A percentile compares a stretch with the other conserved stretches of the same genome.
Conservation (phyloP, 805 yeast species). For the Cyberlindnera amylophila region DNA sequence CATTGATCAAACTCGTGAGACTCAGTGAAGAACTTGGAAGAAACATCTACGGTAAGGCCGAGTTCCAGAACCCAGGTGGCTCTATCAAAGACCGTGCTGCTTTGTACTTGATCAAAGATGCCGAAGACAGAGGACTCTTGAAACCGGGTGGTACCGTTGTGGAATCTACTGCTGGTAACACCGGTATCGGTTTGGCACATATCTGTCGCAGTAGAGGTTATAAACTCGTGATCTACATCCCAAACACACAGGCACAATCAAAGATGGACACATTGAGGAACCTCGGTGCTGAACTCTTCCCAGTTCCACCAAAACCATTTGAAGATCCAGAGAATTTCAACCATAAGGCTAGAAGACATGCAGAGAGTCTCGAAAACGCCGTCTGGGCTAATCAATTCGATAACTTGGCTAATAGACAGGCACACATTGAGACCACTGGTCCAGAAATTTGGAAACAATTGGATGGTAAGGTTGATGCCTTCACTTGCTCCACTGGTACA, state of each 20-base stretch:
- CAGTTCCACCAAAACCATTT: slow-evolving; percentile 84
- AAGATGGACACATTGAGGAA: slow-evolving; percentile 71
- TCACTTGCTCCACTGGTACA: slow-evolving; percentile 89
- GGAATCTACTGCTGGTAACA: slow-evolving; percentile 94
- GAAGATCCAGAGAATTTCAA: slow-evolving; percentile 82
- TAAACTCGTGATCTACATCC: slow-evolving; percentile 84
- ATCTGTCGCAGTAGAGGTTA: slow-evolving; percentile 81
- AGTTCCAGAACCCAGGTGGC: slow-evolving; percentile 92
- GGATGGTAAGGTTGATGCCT: slow-evolving; percentile 73
- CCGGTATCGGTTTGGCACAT: slow-evolving; percentile 90
- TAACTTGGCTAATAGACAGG: slow-evolving; percentile 80
- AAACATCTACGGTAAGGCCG: slow-evolving; percentile 85
- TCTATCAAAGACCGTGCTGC: slow-evolving; percentile 92
- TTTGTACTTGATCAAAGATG: slow-evolving; percentile 68
- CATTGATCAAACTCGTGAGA: slow-evolving; percentile 59
- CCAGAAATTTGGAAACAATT: slow-evolving; percentile 90
- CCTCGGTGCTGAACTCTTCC: slow-evolving; percentile 82
- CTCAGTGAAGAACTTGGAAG: slow-evolving; percentile 59
- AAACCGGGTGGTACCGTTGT: slow-evolving; percentile 81
- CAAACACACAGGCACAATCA: slow-evolving; percentile 79
- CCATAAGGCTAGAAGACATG: slow-evolving; percentile 83
- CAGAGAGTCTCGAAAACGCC: slow-evolving; percentile 70
- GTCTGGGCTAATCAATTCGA: slow-evolving; percentile 95
- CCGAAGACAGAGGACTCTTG: slow-evolving; percentile 63
- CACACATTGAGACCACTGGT: slow-evolving; percentile 87